phyloP scores from a whole-genome alignment of 2,329 filamentous ascomycete genomes.

The Colletotrichum sp. region DNA sequence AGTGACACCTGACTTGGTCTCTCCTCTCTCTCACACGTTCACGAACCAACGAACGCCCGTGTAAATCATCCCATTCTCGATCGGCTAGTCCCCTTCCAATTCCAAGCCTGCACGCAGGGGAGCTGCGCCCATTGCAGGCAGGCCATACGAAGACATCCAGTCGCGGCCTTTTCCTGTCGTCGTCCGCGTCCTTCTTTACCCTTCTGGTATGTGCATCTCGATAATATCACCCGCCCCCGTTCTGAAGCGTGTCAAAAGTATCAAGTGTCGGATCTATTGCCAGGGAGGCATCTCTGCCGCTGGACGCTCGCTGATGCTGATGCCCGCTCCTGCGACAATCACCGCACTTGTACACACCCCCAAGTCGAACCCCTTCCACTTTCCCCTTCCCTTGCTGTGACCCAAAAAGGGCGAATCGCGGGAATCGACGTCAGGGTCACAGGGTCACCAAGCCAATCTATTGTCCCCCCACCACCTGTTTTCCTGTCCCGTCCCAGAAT shows the following conservation, averaged over 20 bases:
- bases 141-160: background rate
- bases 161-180: background rate
- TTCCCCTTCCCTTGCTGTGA: constrained; percentile 17
- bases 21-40: background rate
- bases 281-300: background rate
- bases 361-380: constrained; percentile 5
- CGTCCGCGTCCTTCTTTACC: background rate
- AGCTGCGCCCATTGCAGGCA: constrained; percentile 1
- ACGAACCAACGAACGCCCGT: background rate
- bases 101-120: background rate
- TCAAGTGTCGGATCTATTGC: background rate
- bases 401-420: constrained; percentile 21
- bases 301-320: background rate
- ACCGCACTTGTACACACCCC: constrained; percentile 5
- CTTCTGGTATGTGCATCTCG: constrained; percentile 18
- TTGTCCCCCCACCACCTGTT: constrained; percentile 21
- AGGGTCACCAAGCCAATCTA: constrained; percentile 19
- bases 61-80: constrained; percentile 13
- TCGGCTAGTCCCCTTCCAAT: constrained; percentile 5
- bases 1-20: background rate
- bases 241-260: background rate
- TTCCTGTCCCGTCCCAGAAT: constrained; percentile 1
- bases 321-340: constrained; percentile 3
- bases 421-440: constrained; percentile 21
- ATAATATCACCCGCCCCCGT: constrained; percentile 1